These are phyloP conservation scores for Chaetoscypha palmicola DNA, from an alignment of 2,329 filamentous ascomycete species.

Conservation along the genomic window DNA sequence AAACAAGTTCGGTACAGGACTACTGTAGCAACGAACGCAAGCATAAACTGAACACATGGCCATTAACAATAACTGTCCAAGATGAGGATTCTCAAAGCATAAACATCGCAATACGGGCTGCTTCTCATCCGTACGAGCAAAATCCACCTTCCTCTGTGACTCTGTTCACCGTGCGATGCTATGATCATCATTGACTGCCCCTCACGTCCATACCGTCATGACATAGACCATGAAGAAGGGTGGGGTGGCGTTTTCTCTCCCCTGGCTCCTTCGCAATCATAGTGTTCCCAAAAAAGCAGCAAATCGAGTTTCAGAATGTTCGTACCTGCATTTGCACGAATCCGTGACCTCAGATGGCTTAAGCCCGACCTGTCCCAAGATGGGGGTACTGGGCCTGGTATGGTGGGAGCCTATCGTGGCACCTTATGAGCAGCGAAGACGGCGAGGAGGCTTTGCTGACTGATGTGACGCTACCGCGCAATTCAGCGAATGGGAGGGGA, in stretches of 20 bases:
- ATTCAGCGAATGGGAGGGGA: neutral
- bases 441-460: constrained; percentile 1
- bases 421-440: neutral
- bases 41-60: too few relatives aligned
- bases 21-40: too few relatives aligned
- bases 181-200: neutral
- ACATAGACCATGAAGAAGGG: neutral
- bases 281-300: too few relatives aligned
- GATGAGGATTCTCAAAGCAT: too few relatives aligned
- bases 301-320: constrained; percentile 4
- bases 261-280: constrained; percentile 4
- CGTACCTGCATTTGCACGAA: constrained; percentile 2
- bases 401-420: neutral
- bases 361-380: neutral
- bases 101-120: too few relatives aligned
- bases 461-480: neutral
- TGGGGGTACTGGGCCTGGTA: too few relatives aligned
- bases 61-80: too few relatives aligned
- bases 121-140: too few relatives aligned
- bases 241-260: constrained; percentile 2
- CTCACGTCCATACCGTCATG: neutral
- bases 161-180: too few relatives aligned
- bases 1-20: too few relatives aligned
- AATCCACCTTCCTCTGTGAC: too few relatives aligned
- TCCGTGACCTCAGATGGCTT: neutral